Evolutionary conservation across 2,329 filamentous ascomycete genomes (phyloP).

Genomic region (Neofusicoccum laricinum): DNA sequence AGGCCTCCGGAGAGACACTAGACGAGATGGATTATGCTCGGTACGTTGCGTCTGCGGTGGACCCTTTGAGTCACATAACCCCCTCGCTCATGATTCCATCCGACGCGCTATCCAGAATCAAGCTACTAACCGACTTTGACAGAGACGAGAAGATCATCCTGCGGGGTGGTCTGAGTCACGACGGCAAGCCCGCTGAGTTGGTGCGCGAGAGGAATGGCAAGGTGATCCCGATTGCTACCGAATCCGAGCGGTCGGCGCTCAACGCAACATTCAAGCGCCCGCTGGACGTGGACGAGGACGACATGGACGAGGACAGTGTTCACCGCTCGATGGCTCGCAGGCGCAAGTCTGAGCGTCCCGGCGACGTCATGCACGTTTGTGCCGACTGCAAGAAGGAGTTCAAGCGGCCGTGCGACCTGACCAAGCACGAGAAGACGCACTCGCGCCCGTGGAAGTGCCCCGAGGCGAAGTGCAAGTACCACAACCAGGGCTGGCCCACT

Average conservation of each 20-base stretch:
- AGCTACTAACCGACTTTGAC: conserved; percentile 13
- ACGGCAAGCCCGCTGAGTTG: conserved; percentile 79
- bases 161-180: conserved; percentile 75
- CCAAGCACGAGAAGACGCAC: conserved; percentile 98
- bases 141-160: conserved; percentile 74
- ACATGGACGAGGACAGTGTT: conserved; percentile 76
- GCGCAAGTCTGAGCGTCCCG: conserved; percentile 86
- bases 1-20: conserved; percentile 53
- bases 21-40: conserved; percentile 51
- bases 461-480: conserved; percentile 80
- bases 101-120: conserved; percentile 3
- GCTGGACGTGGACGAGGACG: conserved; percentile 52
- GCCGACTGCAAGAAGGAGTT: conserved; percentile 78
- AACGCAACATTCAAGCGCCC: conserved; percentile 54
- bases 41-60: conserved; percentile 34
- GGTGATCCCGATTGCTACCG: conserved; percentile 66
- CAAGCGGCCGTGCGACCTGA: conserved; percentile 94
- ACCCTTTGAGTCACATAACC: conserved; percentile 1
- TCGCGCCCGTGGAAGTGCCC: conserved; percentile 94
- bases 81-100: background rate
- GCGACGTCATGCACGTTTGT: conserved; percentile 80
- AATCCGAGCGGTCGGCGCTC: conserved; percentile 32
- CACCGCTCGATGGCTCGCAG: conserved; percentile 92
- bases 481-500: conserved; percentile 87
- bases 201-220: conserved; percentile 79